Evolutionary conservation across 1,284 basidiomycete species (phyloP).

Genomic region (Tilletiopsis washingtonensis): DNA sequence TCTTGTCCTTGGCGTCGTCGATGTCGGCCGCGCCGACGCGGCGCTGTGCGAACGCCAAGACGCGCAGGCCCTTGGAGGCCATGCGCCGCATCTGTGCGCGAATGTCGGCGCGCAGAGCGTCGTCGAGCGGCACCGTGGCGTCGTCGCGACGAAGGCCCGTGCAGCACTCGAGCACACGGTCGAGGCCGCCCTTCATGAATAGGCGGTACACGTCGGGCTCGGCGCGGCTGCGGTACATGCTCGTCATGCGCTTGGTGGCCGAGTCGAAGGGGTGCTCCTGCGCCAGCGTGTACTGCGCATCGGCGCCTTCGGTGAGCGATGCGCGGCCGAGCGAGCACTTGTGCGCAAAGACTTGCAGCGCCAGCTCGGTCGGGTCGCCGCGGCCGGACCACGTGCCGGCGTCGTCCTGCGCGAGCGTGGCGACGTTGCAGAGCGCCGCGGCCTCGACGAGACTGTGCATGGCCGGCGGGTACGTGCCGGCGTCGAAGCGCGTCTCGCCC

Average conservation of each 20-base stretch:
- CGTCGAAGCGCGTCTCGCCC: constrained; percentile 8
- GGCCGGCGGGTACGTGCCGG: constrained; percentile 10
- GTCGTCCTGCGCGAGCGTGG: constrained; percentile 20
- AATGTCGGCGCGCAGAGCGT: constrained; percentile 19
- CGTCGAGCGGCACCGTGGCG: constrained; percentile 12
- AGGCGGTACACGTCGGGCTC: constrained; percentile 10
- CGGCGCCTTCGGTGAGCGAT: constrained; percentile 11
- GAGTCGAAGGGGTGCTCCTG: constrained; percentile 43
- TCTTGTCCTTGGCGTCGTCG: constrained; percentile 16
- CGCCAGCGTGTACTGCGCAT: constrained; percentile 15
- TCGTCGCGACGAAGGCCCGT: not conserved
- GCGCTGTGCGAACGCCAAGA: constrained; percentile 40
- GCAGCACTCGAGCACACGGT: constrained; percentile 40
- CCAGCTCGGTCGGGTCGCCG: constrained; percentile 39
- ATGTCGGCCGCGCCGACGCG: constrained; percentile 22
- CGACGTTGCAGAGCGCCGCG: constrained; percentile 38
- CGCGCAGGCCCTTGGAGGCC: constrained; percentile 39
- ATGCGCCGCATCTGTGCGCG: constrained; percentile 36
- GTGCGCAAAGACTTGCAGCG: constrained; percentile 30
- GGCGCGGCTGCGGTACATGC: constrained; percentile 16
- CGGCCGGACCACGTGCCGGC: constrained; percentile 23
- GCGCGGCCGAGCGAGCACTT: constrained; percentile 23
- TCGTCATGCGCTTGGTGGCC: constrained; percentile 43
- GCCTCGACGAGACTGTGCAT: constrained; percentile 22
- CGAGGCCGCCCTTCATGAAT: constrained; percentile 46